phyloP scores from a whole-genome alignment of 2,329 filamentous ascomycete species.

The Diaporthe sp. region DNA sequence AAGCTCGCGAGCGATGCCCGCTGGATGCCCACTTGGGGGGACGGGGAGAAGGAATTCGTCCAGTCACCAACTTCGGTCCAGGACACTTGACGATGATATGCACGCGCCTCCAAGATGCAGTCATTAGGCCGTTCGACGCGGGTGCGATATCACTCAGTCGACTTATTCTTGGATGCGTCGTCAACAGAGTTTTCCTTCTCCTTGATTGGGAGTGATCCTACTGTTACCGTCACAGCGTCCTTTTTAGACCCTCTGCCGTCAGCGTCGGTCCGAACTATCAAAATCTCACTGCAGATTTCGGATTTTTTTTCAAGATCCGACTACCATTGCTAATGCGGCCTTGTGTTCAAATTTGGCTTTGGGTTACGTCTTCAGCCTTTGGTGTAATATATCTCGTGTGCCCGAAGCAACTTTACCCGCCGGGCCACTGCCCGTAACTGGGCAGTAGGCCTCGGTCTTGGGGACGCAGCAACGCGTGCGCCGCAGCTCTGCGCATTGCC shows the following conservation, averaged over 20 bases:
- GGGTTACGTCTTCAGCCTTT: slow-evolving; percentile 21
- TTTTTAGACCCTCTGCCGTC: slow-evolving; percentile 20
- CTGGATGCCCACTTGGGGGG: neutral
- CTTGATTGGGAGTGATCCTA: slow-evolving; percentile 4
- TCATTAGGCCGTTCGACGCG: neutral
- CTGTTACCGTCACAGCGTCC: slow-evolving; percentile 18
- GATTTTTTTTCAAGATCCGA: slow-evolving; percentile 16
- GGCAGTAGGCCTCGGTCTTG: neutral
- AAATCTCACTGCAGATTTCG: slow-evolving; percentile 32
- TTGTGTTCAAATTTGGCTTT: slow-evolving; percentile 6
- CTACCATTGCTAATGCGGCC: slow-evolving; percentile 11
- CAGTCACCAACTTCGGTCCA: slow-evolving; percentile 2
- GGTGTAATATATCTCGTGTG: slow-evolving; percentile 18
- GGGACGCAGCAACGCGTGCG: neutral
- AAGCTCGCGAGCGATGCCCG: slow-evolving; percentile 14
- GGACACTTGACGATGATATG: slow-evolving; percentile 8
- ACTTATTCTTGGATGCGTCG: slow-evolving; percentile 28
- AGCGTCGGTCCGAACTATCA: slow-evolving; percentile 29
- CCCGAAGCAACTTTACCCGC: slow-evolving; percentile 16
- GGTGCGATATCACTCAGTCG: neutral
- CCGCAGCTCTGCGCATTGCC: slow-evolving; percentile 17
- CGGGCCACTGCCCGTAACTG: slow-evolving; percentile 16
- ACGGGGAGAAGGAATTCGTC: neutral
- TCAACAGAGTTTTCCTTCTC: neutral
- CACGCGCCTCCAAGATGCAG: slow-evolving; percentile 24